Conservation (phyloP, 192 early-diverging fungal species). For the Lobosporangium transversale region DNA sequence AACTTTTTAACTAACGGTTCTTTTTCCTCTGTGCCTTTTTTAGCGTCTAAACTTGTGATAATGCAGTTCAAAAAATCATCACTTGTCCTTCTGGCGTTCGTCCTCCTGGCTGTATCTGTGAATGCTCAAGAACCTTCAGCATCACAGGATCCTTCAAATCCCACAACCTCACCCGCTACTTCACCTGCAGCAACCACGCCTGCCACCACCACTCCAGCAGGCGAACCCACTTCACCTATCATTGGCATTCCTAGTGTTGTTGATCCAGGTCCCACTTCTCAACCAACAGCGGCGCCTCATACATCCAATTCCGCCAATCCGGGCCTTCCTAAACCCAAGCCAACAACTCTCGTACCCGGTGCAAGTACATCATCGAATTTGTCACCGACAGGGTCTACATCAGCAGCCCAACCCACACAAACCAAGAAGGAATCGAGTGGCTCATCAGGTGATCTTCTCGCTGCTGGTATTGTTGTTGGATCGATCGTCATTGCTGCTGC, state of each 20-base stretch:
- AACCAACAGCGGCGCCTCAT: not conserved
- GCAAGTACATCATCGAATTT: no score
- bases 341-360: not conserved
- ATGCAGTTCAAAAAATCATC: slow-evolving; percentile 30
- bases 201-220: not conserved
- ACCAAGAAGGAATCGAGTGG: not conserved
- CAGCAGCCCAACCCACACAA: not conserved
- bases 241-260: no score
- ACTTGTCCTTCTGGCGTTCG: slow-evolving; percentile 12
- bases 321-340: not conserved
- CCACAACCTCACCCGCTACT: not conserved
- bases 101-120: not conserved
- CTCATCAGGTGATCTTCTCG: slow-evolving; percentile 14
- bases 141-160: not conserved
- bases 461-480: slow-evolving; percentile 56
- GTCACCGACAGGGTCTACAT: not conserved
- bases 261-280: no score
- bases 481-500: slow-evolving; percentile 55
- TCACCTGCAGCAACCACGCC: not conserved
- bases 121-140: not conserved
- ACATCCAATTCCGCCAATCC: not conserved
- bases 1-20: not conserved
- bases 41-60: not conserved
- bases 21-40: not conserved
- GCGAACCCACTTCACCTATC: not conserved